Conservation (phyloP, 1,284 basidiomycete genomes). For the Pseudozyma sp. region DNA sequence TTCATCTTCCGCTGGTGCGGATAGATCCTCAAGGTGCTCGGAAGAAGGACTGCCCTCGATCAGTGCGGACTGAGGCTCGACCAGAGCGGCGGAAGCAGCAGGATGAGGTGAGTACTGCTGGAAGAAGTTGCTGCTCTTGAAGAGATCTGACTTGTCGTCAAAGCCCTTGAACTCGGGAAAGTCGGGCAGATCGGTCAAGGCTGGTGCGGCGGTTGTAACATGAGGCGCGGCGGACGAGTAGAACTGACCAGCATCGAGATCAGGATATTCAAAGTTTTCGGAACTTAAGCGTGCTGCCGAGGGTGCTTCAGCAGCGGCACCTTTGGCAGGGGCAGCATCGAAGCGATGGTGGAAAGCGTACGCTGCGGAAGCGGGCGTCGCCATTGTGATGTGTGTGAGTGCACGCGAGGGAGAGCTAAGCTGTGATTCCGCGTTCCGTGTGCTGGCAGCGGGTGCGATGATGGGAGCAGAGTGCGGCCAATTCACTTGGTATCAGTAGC, state of each 20-base stretch:
- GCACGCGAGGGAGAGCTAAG: not conserved
- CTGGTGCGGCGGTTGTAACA: conserved; percentile 8
- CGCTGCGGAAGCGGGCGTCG: conserved; percentile 31
- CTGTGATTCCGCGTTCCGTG: too few species aligned
- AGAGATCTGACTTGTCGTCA: conserved; percentile 26
- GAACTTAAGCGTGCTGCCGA: conserved; percentile 7
- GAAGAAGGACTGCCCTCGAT: conserved; percentile 25
- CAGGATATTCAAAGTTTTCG: conserved; percentile 38
- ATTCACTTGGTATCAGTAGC: too few species aligned
- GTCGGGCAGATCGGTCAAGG: conserved; percentile 24
- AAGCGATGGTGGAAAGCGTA: conserved; percentile 49
- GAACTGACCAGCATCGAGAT: conserved; percentile 42
- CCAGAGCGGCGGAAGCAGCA: conserved; percentile 25
- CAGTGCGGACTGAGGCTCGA: conserved; percentile 44
- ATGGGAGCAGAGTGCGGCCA: too few species aligned
- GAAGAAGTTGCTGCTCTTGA: conserved; percentile 36
- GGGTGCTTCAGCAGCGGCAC: conserved; percentile 2
- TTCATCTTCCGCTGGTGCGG: conserved; percentile 2
- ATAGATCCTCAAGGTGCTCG: conserved; percentile 7
- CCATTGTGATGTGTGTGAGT: conserved; percentile 21
- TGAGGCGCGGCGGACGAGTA: conserved; percentile 37
- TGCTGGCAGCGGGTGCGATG: too few species aligned
- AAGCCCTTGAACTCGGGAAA: conserved; percentile 47
- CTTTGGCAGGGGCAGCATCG: conserved; percentile 21
- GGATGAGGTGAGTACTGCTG: conserved; percentile 38